A percentile compares a stretch with the other conserved stretches of the same genome.
These are phyloP conservation scores for Salix dunnii DNA, from an alignment of 345 rosid species.

Conservation along the genomic window DNA sequence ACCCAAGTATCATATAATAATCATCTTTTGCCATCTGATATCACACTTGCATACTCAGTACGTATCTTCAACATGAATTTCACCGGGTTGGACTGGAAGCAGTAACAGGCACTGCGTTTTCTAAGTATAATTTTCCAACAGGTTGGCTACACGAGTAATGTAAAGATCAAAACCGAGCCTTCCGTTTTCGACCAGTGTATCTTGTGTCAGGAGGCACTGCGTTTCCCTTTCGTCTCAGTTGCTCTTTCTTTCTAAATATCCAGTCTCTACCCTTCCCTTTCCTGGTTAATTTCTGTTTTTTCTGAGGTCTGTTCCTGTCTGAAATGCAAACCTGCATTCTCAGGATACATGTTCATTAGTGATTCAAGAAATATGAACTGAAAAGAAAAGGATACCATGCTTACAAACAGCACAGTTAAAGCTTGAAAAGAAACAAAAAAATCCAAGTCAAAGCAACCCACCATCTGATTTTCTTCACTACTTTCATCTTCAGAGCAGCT, in stretches of 20 bases:
- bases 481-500: constrained; percentile 63
- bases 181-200: constrained; percentile 80
- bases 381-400: neutral
- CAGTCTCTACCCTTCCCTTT: constrained; percentile 73
- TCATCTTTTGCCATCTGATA: no score
- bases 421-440: neutral
- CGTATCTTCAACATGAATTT: no score
- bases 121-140: neutral
- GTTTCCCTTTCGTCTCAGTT: constrained; percentile 77
- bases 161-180: constrained; percentile 54
- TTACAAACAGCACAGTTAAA: neutral
- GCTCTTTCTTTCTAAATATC: constrained; percentile 82
- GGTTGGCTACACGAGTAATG: neutral
- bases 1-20: no score
- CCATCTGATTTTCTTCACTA: constrained; percentile 53
- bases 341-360: neutral
- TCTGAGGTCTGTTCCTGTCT: constrained; percentile 74
- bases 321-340: constrained; percentile 51
- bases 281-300: constrained; percentile 64
- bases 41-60: neutral
- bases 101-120: neutral
- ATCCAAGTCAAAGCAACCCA: constrained; percentile 19
- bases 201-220: constrained; percentile 70
- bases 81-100: no score
- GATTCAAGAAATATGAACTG: no score